Evolutionary conservation across 345 rosid species (phyloP), one percentile per base, ranked within the genome.

Genomic region (Eucalyptus leucophloia): DNA sequence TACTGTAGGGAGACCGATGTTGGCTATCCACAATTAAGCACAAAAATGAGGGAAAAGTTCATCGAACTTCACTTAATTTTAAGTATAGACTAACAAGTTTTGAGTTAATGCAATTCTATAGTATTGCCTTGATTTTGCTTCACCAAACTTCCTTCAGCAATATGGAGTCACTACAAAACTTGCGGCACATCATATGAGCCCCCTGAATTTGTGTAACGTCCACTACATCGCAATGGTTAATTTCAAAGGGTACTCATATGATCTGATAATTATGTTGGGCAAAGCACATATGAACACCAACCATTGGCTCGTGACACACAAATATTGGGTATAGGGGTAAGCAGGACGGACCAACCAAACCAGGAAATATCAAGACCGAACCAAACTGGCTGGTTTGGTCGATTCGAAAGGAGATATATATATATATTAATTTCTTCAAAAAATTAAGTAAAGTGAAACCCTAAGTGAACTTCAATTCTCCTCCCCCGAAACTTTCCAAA

Each of bases 401-500:
- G 0, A 0, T 53, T 51, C 8, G 9, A 51, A 51, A 1, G 56
- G 23, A 50, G 0, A 44, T 15, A 49, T 15, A 13, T 15, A 49
- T 5, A 15, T 16, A 50, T 16, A 51, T 17, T 50, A 16, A 51
- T 51, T 51, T 53, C 24, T 53, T 53, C 24, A 51, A 53, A 53
- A 53, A 18, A 53, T 53, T 53, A 53, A 53, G 56, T 53, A 53
- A 53, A 53, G 58, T 53, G 58, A 53, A 53, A 53, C 24, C 58
- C 24, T 53, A 53, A 53, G 24, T 53, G 58, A 53, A 53, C 26
- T 53, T 53, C 58, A 53, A 53, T 53, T 53, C 56, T 53, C 56
- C 24, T 53, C 9, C 56, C 54, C 23, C 10, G 10, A 53, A 53
- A 53, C 56, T 53, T 53, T 7, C 21, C 56, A 53, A 53, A 53